Conservation (phyloP, 2,329 filamentous ascomycete species). For the Botryosphaeria dothidea region DNA sequence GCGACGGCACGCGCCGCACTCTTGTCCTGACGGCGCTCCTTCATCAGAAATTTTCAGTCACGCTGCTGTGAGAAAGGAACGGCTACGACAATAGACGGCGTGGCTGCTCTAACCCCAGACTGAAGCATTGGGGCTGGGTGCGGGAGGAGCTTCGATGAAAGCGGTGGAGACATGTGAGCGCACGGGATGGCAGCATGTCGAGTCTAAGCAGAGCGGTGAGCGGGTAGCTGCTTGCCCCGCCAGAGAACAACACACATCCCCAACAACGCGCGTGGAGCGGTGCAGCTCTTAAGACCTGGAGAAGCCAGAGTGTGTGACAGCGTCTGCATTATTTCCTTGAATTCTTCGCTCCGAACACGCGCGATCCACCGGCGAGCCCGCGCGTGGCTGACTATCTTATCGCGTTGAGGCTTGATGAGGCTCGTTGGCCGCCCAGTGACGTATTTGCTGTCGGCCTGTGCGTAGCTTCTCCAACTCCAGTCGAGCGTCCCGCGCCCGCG, state of each 20-base stretch:
- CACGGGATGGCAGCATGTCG: background rate
- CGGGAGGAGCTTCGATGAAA: background rate
- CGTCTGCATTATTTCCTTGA: conserved; percentile 1
- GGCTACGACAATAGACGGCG: background rate
- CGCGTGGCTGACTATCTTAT: conserved; percentile 7
- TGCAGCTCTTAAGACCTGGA: conserved; percentile 1
- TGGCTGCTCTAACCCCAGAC: background rate
- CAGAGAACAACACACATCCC: conserved; percentile 14
- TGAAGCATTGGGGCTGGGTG: background rate
- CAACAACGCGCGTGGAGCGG: background rate
- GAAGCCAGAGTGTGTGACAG: background rate
- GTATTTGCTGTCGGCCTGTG: conserved; percentile 7
- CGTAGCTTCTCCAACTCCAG: conserved; percentile 9
- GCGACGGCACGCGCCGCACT: background rate
- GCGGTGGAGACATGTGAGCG: background rate
- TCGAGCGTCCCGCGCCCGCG: conserved; percentile 14
- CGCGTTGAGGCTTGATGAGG: conserved; percentile 9
- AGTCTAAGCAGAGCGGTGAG: conserved; percentile 2
- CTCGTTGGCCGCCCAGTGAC: conserved; percentile 12
- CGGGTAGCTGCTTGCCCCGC: conserved; percentile 3
- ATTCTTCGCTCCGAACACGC: background rate
- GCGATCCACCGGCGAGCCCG: conserved; percentile 3
- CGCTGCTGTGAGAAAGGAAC: too few species aligned
- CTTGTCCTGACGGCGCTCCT: background rate
- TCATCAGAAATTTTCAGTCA: too few species aligned